These are phyloP conservation scores for Neurospora sp. DNA, from an alignment of 495 filamentous ascomycete genomes.

Conservation along the genomic window DNA sequence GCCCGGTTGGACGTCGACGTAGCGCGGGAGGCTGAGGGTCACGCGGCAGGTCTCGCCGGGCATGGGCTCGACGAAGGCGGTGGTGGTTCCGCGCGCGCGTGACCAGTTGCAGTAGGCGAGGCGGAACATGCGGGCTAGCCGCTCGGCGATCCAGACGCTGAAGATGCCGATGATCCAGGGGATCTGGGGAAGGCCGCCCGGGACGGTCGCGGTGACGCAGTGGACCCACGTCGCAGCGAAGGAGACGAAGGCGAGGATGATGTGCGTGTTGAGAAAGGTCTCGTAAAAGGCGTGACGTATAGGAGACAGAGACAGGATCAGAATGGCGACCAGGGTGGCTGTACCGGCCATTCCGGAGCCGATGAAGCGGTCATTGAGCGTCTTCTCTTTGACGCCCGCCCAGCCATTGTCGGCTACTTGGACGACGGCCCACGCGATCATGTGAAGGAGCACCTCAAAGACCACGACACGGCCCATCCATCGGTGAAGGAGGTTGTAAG, in stretches of 20 bases:
- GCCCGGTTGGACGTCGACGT: constrained; percentile 69
- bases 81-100: constrained; percentile 45
- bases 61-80: constrained; percentile 62
- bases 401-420: constrained; percentile 59
- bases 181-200: constrained; percentile 49
- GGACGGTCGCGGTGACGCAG: constrained; percentile 31
- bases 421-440: constrained; percentile 60
- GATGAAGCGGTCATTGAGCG: constrained; percentile 47
- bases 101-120: constrained; percentile 62
- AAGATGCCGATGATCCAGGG: constrained; percentile 58
- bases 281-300: constrained; percentile 94
- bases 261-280: constrained; percentile 78
- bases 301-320: constrained; percentile 57
- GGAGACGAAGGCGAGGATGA: constrained; percentile 51
- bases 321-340: constrained; percentile 45
- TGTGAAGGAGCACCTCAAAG: constrained; percentile 66
- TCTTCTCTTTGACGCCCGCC: constrained; percentile 37
- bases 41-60: constrained; percentile 76
- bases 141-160: constrained; percentile 67
- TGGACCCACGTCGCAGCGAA: constrained; percentile 65
- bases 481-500: constrained; percentile 87
- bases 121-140: constrained; percentile 54
- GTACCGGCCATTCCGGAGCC: constrained; percentile 40
- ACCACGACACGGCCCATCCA: constrained; percentile 89
- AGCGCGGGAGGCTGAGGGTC: constrained; percentile 66